A percentile compares a stretch with the other conserved stretches of the same genome.
Conservation (phyloP, 257 asterid genomes). For the Orobanche coerulescens region DNA sequence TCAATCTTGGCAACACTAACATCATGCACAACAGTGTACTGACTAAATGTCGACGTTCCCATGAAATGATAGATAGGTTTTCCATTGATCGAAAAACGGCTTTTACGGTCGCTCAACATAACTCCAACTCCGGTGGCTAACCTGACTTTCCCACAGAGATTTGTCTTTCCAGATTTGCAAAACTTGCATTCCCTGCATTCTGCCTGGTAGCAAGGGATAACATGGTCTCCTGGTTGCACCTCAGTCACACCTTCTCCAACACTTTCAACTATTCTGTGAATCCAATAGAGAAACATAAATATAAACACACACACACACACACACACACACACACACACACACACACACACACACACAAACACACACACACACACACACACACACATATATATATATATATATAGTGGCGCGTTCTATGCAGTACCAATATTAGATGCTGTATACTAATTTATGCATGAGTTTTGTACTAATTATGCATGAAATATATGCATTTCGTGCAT, state of each 20-base stretch:
- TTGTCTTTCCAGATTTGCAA: slow-evolving; percentile 70
- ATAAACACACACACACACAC: no score
- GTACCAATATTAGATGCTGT: no score
- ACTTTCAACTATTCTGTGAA: slow-evolving; percentile 47
- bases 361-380: no score
- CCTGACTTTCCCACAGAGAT: slow-evolving; percentile 62
- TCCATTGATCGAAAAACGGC: slow-evolving; percentile 84
- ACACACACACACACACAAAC: no score
- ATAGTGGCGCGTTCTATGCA: no score
- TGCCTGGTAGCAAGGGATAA: slow-evolving; percentile 98
- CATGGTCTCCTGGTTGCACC: slow-evolving; percentile 91
- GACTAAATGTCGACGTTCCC: slow-evolving; percentile 99
- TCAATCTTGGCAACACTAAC: slow-evolving; percentile 88
- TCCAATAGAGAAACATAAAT: neutral
- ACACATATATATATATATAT: no score
- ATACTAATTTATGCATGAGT: no score
- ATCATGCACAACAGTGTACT: slow-evolving; percentile 89
- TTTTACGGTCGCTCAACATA: slow-evolving; percentile 79
- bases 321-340: no score
- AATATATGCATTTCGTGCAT: no score
- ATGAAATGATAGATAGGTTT: slow-evolving; percentile 88
- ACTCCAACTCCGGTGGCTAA: slow-evolving; percentile 96
- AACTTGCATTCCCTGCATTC: slow-evolving; percentile 95
- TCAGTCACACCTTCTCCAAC: slow-evolving; percentile 95
- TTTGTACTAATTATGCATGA: no score